Evolutionary conservation across 2,329 filamentous ascomycete species (phyloP).

Genomic region (Pseudogymnoascus sp.): DNA sequence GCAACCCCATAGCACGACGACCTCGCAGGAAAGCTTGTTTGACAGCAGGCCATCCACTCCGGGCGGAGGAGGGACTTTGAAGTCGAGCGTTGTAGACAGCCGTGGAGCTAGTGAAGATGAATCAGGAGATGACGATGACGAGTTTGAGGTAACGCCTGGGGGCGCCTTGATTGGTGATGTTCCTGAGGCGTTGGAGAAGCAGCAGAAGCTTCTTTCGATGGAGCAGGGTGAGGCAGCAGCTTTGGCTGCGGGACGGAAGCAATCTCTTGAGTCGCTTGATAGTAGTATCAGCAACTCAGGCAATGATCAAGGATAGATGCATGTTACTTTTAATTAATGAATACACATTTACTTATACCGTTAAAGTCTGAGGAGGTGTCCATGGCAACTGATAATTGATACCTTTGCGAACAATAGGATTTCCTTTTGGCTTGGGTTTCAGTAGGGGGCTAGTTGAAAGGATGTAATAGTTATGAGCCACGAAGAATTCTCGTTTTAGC

Average conservation of each 20-base stretch:
- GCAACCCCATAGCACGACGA: background rate
- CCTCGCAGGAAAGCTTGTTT: conserved; percentile 5
- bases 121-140: conserved; percentile 26
- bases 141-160: conserved; percentile 27
- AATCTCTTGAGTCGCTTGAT: conserved; percentile 14
- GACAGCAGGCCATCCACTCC: conserved; percentile 23
- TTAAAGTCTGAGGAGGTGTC: background rate
- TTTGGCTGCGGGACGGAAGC: conserved; percentile 25
- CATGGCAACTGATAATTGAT: background rate
- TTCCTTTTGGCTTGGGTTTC: background rate
- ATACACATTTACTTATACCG: background rate
- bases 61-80: conserved; percentile 31
- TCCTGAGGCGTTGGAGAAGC: conserved; percentile 28
- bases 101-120: conserved; percentile 29
- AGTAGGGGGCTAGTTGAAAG: background rate
- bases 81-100: conserved; percentile 22
- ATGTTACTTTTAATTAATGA: conserved; percentile 7
- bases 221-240: conserved; percentile 51
- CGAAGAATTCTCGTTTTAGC: background rate
- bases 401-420: no score
- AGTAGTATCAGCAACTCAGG: conserved; percentile 13
- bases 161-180: conserved; percentile 19
- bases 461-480: background rate
- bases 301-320: background rate
- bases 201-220: conserved; percentile 51